Percentiles rank a stretch among this genome's conserved stretches.
phyloP scores from a whole-genome alignment of 129 eudicot species.

The Helichrysum umbraculigerum region DNA sequence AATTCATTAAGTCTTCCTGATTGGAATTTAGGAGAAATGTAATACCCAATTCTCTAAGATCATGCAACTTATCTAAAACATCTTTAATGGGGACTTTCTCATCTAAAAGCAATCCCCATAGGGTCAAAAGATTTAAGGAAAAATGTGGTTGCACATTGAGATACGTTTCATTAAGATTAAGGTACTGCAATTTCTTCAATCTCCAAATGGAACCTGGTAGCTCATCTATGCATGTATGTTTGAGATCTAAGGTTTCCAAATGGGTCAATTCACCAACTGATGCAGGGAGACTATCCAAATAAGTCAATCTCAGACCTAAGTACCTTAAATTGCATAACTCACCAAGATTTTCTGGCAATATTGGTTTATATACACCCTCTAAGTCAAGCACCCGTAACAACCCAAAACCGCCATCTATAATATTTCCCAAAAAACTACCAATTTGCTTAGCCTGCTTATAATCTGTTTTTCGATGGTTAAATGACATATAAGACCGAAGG shows the following conservation, averaged over 20 bases:
- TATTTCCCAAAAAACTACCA: conserved; percentile 34
- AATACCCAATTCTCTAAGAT: conserved; percentile 51
- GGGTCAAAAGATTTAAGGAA: conserved; percentile 28
- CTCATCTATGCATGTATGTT: conserved; percentile 47
- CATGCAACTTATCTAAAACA: conserved; percentile 33
- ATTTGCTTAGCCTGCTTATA: conserved; percentile 43
- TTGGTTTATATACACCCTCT: conserved; percentile 53
- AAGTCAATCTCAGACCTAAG: conserved; percentile 54
- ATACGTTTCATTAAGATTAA: conserved; percentile 43
- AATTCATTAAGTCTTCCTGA: conserved; percentile 32
- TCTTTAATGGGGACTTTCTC: conserved; percentile 30
- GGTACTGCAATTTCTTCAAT: conserved; percentile 43
- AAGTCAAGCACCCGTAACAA: conserved; percentile 64
- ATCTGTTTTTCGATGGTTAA: conserved; percentile 37
- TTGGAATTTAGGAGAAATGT: conserved; percentile 31
- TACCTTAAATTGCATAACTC: conserved; percentile 51
- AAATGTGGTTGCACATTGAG: conserved; percentile 25
- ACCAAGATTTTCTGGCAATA: conserved; percentile 52
- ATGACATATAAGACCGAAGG: conserved; percentile 46
- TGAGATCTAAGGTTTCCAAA: conserved; percentile 59
- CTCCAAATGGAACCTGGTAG: conserved; percentile 54
- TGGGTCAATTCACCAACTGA: conserved; percentile 48
- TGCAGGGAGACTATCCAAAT: conserved; percentile 46
- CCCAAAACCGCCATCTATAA: conserved; percentile 36
- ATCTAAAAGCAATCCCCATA: conserved; percentile 45